Percentiles rank a stretch among this genome's conserved stretches.
Evolutionary conservation across 108 stramenopile species (phyloP).

Genomic region (Nitzschia sp.): DNA sequence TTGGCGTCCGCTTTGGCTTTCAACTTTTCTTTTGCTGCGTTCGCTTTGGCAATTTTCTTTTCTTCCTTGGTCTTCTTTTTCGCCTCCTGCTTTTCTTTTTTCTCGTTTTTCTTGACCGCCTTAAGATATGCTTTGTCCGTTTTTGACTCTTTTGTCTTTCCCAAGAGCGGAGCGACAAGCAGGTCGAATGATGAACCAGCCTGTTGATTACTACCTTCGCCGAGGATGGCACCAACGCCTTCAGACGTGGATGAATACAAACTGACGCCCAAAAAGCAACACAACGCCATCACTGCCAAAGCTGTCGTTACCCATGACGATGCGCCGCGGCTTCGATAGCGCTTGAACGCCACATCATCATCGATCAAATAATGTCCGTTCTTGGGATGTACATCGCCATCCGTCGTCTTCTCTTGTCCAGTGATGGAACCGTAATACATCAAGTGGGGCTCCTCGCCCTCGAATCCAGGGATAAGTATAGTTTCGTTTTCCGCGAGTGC

Average conservation of each 20-base stretch:
- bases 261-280: background rate
- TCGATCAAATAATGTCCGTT: background rate
- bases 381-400: background rate
- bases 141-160: background rate
- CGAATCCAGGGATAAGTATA: no score
- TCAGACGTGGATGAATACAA: background rate
- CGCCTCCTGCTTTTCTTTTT: background rate
- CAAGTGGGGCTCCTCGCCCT: no score
- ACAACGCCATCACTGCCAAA: background rate
- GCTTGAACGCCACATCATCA: background rate
- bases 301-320: background rate
- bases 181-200: no score
- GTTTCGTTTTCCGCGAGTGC: no score
- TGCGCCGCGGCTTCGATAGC: background rate
- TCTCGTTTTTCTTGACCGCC: background rate
- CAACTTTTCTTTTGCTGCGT: slow-evolving; percentile 4
- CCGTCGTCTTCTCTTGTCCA: background rate
- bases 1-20: background rate
- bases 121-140: background rate
- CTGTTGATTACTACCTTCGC: background rate
- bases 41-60: background rate
- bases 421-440: slow-evolving; percentile 1
- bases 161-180: background rate
- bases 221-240: background rate
- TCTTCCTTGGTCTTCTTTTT: background rate